Conservation (phyloP, 495 filamentous ascomycete species). For the Penicillium parvum region DNA sequence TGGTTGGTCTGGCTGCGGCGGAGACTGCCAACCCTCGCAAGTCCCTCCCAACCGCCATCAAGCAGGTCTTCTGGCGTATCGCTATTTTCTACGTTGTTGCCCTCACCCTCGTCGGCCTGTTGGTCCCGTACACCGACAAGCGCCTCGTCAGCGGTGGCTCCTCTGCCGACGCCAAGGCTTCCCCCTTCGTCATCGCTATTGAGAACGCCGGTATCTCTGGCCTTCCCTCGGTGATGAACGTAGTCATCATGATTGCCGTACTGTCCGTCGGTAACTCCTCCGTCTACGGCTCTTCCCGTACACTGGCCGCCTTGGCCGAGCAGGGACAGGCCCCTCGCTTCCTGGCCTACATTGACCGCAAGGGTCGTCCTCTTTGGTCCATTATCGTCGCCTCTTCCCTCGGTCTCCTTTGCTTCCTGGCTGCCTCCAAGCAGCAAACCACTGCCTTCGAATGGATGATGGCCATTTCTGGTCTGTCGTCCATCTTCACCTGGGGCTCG, state of each 20-base stretch:
- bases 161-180: slow-evolving; percentile 64
- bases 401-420: slow-evolving; percentile 76
- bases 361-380: slow-evolving; percentile 72
- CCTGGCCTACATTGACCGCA: slow-evolving; percentile 77
- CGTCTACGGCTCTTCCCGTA: slow-evolving; percentile 83
- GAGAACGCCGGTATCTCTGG: slow-evolving; percentile 70
- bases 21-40: slow-evolving; percentile 86
- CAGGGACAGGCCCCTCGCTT: slow-evolving; percentile 76
- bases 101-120: slow-evolving; percentile 65
- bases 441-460: slow-evolving; percentile 83
- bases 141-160: slow-evolving; percentile 53
- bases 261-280: slow-evolving; percentile 84
- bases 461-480: slow-evolving; percentile 80
- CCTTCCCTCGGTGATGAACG: slow-evolving; percentile 82
- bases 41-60: slow-evolving; percentile 78
- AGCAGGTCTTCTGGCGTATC: slow-evolving; percentile 96
- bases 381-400: slow-evolving; percentile 64
- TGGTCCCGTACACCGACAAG: slow-evolving; percentile 65
- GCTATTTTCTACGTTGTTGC: slow-evolving; percentile 80
- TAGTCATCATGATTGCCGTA: slow-evolving; percentile 83
- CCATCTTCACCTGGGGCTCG: slow-evolving; percentile 90
- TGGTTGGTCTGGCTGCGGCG: slow-evolving; percentile 88
- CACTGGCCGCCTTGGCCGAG: slow-evolving; percentile 80
- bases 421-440: slow-evolving; percentile 58
- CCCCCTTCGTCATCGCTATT: slow-evolving; percentile 89